Percentiles rank a stretch among this genome's conserved stretches.
phyloP scores from a whole-genome alignment of 129 eudicot species.

The Solidago caesia region DNA sequence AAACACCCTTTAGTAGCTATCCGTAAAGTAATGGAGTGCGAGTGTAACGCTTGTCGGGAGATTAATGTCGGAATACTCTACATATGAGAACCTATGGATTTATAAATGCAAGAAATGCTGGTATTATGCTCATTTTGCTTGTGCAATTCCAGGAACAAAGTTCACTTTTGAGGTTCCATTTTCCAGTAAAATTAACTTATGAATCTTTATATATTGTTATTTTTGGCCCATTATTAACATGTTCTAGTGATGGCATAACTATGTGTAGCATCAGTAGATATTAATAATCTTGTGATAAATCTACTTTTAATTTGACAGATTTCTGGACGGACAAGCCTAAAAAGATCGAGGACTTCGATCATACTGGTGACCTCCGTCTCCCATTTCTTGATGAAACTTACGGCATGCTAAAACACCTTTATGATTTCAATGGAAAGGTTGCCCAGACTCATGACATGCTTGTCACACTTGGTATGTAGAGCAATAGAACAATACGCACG shows the following conservation, averaged over 20 bases:
- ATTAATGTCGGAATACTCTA: not conserved
- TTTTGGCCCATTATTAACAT: not conserved
- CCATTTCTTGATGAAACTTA: not conserved
- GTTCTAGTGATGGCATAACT: not conserved
- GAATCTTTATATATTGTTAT: not conserved
- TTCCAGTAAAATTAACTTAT: not conserved
- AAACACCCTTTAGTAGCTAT: not conserved
- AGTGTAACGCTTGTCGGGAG: not conserved
- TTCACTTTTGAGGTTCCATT: not conserved
- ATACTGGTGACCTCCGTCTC: not conserved
- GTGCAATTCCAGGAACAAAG: not conserved
- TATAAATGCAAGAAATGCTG: not conserved
- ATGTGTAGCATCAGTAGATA: not conserved
- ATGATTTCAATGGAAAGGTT: not conserved
- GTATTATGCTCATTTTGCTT: not conserved
- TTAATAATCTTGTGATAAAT: not conserved
- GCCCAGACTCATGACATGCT: not conserved
- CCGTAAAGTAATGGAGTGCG: not conserved
- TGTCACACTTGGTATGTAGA: not conserved
- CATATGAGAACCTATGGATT: not conserved
- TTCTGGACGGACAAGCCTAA: not conserved
- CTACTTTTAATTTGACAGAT: not conserved
- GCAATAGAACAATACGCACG: not conserved
- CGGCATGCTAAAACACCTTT: not conserved
- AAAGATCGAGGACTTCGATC: not conserved